These are phyloP conservation scores for Wickerhamiella azyma DNA, from an alignment of 805 yeast genomes.

Conservation along the genomic window DNA sequence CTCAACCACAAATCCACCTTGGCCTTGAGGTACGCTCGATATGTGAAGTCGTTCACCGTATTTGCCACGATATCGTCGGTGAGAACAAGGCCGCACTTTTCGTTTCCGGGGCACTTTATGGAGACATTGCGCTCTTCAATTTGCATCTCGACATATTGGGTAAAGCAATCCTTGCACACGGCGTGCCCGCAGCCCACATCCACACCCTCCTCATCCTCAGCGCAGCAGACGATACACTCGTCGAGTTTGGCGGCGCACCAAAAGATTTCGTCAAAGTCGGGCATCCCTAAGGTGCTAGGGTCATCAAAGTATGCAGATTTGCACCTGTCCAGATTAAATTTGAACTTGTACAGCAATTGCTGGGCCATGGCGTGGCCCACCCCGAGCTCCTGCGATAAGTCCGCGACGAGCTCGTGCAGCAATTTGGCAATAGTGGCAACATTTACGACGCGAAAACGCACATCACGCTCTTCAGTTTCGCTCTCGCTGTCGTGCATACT, in stretches of 20 bases:
- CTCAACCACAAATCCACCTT: constrained; percentile 9
- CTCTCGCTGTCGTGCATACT: no score
- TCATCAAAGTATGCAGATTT: background rate
- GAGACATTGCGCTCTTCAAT: constrained; percentile 24
- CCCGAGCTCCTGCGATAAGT: background rate
- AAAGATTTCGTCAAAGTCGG: background rate
- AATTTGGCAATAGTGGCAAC: background rate
- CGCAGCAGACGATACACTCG: constrained; percentile 6
- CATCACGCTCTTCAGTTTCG: background rate
- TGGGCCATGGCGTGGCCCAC: background rate
- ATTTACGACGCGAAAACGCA: background rate
- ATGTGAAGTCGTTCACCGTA: constrained; percentile 20
- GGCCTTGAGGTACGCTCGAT: constrained; percentile 1
- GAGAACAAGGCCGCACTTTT: constrained; percentile 32
- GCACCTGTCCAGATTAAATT: background rate
- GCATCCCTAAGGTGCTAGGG: background rate
- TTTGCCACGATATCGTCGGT: constrained; percentile 25
- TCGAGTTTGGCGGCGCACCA: background rate
- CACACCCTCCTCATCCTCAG: background rate
- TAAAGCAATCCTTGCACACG: constrained; percentile 58
- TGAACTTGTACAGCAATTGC: background rate
- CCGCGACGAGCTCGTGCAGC: background rate
- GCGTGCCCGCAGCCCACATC: constrained; percentile 54
- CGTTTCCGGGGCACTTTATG: constrained; percentile 54
- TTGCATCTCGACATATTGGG: constrained; percentile 39